phyloP scores from a whole-genome alignment of 345 rosid species.

The Toxicodendron radicans region DNA sequence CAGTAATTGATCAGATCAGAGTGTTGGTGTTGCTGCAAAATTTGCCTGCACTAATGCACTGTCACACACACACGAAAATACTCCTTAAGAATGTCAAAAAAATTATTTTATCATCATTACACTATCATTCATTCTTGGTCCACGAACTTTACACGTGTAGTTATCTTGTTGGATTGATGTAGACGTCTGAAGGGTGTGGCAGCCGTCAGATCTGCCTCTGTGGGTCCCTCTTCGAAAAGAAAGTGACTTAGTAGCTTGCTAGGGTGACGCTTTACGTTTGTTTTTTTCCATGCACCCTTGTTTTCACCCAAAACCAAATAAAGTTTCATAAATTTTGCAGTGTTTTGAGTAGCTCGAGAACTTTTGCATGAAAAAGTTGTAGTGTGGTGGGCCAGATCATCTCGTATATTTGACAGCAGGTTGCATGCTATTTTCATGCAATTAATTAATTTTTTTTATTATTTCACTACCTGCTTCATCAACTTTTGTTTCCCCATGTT shows the following conservation, averaged over 20 bases:
- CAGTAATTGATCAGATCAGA: neutral
- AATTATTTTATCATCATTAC: conserved; percentile 60
- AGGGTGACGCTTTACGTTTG: conserved; percentile 14
- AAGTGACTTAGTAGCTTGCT: conserved; percentile 10
- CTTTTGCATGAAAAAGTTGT: conserved; percentile 42
- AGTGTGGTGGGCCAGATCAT: conserved; percentile 17
- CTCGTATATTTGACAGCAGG: conserved; percentile 20
- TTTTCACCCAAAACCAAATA: conserved; percentile 17
- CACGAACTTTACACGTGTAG: conserved; percentile 33
- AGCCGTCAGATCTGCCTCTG: conserved; percentile 38
- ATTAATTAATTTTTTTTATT: neutral
- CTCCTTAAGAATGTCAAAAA: conserved; percentile 36
- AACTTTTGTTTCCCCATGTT: neutral
- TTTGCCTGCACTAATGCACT: neutral
- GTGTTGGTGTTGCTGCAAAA: conserved; percentile 9
- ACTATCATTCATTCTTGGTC: conserved; percentile 37
- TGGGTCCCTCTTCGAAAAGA: neutral
- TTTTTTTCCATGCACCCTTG: conserved; percentile 7
- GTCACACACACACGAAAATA: conserved; percentile 19
- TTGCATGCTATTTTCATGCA: conserved; percentile 38
- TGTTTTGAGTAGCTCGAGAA: conserved; percentile 55
- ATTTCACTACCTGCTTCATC: neutral
- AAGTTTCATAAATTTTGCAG: conserved; percentile 28
- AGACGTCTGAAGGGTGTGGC: conserved; percentile 15
- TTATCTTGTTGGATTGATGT: conserved; percentile 13